phyloP scores from a whole-genome alignment of 1,284 basidiomycete species.

The Cutaneotrichosporon sp. region DNA sequence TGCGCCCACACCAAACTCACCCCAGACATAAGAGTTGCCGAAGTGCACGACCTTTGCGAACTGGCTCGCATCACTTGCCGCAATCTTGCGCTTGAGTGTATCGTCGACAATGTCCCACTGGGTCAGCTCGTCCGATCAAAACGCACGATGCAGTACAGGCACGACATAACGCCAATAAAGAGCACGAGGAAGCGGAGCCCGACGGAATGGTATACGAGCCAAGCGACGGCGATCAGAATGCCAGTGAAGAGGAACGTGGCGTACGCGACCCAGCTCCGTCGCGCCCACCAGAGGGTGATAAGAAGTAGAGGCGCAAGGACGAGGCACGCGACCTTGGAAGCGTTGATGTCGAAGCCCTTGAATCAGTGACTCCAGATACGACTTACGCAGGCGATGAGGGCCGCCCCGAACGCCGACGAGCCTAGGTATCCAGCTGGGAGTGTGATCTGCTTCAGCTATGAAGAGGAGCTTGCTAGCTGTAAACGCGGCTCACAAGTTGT shows the following conservation, averaged over 20 bases:
- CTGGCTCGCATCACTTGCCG: slow-evolving; percentile 84
- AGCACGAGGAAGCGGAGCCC: slow-evolving; percentile 64
- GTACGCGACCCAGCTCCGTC: slow-evolving; percentile 66
- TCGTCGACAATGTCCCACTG: slow-evolving; percentile 87
- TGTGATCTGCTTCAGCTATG: slow-evolving; percentile 42
- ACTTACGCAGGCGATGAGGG: slow-evolving; percentile 74
- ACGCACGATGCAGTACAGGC: slow-evolving; percentile 63
- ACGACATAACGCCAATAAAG: slow-evolving; percentile 94
- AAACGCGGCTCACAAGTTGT: slow-evolving; percentile 57
- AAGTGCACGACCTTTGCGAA: slow-evolving; percentile 82
- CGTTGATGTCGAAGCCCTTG: slow-evolving; percentile 80
- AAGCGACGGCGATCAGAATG: slow-evolving; percentile 54
- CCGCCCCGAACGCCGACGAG: slow-evolving; percentile 83
- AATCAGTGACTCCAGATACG: background rate
- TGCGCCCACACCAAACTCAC: slow-evolving; percentile 47
- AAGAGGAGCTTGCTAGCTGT: slow-evolving; percentile 60
- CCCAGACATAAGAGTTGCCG: slow-evolving; percentile 56
- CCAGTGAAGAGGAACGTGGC: slow-evolving; percentile 49
- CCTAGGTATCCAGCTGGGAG: slow-evolving; percentile 87
- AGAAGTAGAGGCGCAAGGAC: slow-evolving; percentile 82
- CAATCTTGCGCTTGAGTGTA: slow-evolving; percentile 84
- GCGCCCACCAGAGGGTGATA: slow-evolving; percentile 85
- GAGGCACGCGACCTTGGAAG: slow-evolving; percentile 82
- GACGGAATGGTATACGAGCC: slow-evolving; percentile 74
- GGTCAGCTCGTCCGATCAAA: slow-evolving; percentile 9